Evolutionary conservation across 495 filamentous ascomycete genomes (phyloP).

Genomic region (Penicillium atrosanguineum): DNA sequence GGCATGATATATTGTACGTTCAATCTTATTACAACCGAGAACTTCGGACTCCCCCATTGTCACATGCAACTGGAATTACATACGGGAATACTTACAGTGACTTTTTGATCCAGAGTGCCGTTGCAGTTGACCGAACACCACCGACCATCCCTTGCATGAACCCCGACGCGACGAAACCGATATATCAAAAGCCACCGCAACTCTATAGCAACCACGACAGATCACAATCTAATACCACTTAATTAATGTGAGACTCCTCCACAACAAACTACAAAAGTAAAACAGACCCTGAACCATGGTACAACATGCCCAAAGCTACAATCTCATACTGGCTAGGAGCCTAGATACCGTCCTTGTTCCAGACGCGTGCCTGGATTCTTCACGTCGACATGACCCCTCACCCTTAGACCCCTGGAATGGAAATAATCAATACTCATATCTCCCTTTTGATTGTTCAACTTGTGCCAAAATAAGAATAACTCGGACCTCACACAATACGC

Average conservation of each 20-base stretch:
- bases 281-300: not conserved
- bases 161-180: not conserved
- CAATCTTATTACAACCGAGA: not conserved
- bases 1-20: too few species aligned
- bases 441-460: not conserved
- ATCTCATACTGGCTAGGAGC: not conserved
- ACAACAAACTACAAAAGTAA: not conserved
- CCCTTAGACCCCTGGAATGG: too few species aligned
- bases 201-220: not conserved
- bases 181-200: not conserved
- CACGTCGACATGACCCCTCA: not conserved
- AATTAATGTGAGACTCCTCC: not conserved
- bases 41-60: not conserved
- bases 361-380: not conserved
- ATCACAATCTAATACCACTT: not conserved
- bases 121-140: not conserved
- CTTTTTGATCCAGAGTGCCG: not conserved
- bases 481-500: not conserved
- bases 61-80: not conserved
- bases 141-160: constrained; percentile 5
- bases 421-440: too few species aligned
- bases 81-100: not conserved
- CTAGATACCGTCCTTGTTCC: too few species aligned
- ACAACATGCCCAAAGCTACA: not conserved
- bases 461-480: not conserved